These are phyloP conservation scores for Penicillium sp. DNA, from an alignment of 2,329 filamentous ascomycete genomes.

Conservation along the genomic window DNA sequence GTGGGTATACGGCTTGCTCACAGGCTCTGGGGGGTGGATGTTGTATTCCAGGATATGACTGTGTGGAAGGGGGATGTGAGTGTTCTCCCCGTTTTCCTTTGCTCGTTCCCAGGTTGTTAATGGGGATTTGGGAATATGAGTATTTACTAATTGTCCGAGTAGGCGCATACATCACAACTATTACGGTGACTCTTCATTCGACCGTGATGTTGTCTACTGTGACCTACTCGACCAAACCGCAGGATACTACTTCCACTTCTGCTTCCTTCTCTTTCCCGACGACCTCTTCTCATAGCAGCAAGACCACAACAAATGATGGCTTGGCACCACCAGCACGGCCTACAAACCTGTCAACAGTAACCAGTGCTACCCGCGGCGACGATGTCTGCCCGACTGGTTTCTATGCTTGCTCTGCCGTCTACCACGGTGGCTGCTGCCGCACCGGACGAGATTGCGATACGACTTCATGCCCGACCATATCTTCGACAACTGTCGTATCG, in stretches of 20 bases:
- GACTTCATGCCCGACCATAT: slow-evolving; percentile 69
- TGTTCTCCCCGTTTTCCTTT: slow-evolving; percentile 12
- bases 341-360: slow-evolving; percentile 34
- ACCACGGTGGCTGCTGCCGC: slow-evolving; percentile 80
- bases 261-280: slow-evolving; percentile 16
- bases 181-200: slow-evolving; percentile 35
- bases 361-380: slow-evolving; percentile 29
- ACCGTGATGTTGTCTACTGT: slow-evolving; percentile 30
- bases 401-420: slow-evolving; percentile 82
- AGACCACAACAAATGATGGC: slow-evolving; percentile 30
- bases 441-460: slow-evolving; percentile 81
- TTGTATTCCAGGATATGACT: slow-evolving; percentile 59
- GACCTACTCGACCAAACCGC: slow-evolving; percentile 28
- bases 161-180: slow-evolving; percentile 35
- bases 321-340: slow-evolving; percentile 38
- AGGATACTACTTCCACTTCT: slow-evolving; percentile 13
- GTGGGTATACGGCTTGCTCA: slow-evolving; percentile 56
- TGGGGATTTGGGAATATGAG: background rate
- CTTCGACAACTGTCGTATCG: slow-evolving; percentile 62
- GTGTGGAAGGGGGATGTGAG: slow-evolving; percentile 55
- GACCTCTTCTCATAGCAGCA: slow-evolving; percentile 32
- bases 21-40: slow-evolving; percentile 57
- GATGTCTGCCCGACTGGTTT: slow-evolving; percentile 78
- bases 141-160: background rate
- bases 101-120: background rate